Base-by-base conservation (phyloP, 192 early-diverging fungal species). In the Phlyctochytrium arcticum region DNA sequence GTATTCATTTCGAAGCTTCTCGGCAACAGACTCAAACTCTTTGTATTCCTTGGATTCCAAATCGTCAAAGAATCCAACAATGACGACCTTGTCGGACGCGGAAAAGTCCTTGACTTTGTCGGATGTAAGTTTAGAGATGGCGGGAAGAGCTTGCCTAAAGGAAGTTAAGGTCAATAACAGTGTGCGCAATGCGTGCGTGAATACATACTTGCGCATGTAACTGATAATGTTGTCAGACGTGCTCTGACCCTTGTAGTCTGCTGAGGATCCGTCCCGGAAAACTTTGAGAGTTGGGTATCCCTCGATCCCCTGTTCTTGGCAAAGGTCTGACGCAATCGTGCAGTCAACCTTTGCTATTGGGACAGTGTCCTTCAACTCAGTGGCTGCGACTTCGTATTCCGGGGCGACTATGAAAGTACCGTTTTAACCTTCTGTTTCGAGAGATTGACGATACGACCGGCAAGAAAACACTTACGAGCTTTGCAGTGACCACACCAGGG, bases 401-500 rank as follows among this genome's bases (percentile, higher is more conserved):
- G 95, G 95, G 24, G 93, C 94, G 77, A 84, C 39, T 44, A 44
- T n/a, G 21, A 54, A 32, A 33, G 23, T 46, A 47, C 32, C 33
- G 9, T 48, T 5, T 46, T 17, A 17, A 47, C 10, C 9, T 17
- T 12, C 7, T 27, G n/a, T 71, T 15, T 21, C 34, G 21, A 9
- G 7, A 64, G n/a, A n/a, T 32, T 12, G 35, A 56, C 49, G 36
- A 42, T 34, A 54, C 90, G 93, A n/a, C 10, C 50, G 17, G 26
- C 24, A 55, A 24, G 35, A n/a, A 19, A 24, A 6, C n/a, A 61
- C 59, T 61, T 48, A 61, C 59, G 29, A 27, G 50, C 80, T 83
- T 97, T 92, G 80, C 96, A 98, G 85, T 98, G 91, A 55, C 94
- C 92, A 77, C 96, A 98, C 95, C 93, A 98, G 32, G 94, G 96